Evolutionary conservation across 352 stramenopile species (phyloP), one percentile per base, ranked within the genome.

Genomic region (Phytophthora macrochlamydospora): DNA sequence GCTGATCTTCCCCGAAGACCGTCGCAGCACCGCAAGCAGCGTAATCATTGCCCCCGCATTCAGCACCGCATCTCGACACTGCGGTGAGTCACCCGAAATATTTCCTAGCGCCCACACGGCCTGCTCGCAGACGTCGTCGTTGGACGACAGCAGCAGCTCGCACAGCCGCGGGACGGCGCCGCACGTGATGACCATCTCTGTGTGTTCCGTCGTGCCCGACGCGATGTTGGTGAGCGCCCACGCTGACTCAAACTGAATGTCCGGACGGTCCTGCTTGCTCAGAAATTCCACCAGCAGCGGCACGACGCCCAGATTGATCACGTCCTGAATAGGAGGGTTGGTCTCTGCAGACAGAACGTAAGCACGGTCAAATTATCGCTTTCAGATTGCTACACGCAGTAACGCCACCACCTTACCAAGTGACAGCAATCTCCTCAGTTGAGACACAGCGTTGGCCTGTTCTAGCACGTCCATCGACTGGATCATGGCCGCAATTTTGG

Each of bases 141-240:
- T 99, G 7, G 95, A 89, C 44, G 92, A 99, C 24, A 97, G 74
- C 1, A 99, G 75, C 38, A 99, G 75, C 48, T 94, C 82, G 28
- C 98, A 98, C 69, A 99, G 98, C 59, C 99, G 94, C 24, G 97
- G 96, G 28, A 99, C 96, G 0, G 98, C 98, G 45, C 97, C 97
- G 37, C 94, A 91, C 59, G 98, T 89, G 75, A 99, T 99, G 18
- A 99, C 97, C 18, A 98, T 94, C 50, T 98, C 91, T 1, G 98
- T 99, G 78, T 99, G 96, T 12, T 99, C 90, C 14, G 94, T 98
- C 11, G 97, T 99, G 51, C 98, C 97, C 12, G 94, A 99, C 8
- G 98, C 98, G 67, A 99, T 99, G 74, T 99, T 99, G 28, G 98
- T 99, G 4, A 99, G 80, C 13, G 97, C 98, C 98, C 98, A 99